Evolutionary conservation across 78 protist genomes (phyloP), one percentile per base, ranked within the genome.

Genomic region (Dictyostelium purpureum): DNA sequence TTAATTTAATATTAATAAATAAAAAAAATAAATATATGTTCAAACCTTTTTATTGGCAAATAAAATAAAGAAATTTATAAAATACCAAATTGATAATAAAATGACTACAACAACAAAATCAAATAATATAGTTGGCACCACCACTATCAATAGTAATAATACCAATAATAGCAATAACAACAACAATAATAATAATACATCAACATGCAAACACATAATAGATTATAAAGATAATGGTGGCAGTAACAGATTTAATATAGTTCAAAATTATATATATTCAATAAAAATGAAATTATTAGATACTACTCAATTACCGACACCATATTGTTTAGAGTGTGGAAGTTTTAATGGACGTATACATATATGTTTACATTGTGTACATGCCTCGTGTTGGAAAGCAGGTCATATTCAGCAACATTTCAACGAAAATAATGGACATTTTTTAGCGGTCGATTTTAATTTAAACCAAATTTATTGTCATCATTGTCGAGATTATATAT

Each of bases 401-500:
- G 24, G 42, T 18, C 81, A 70, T 26, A 79, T 70, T 33, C 31
- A 57, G 2, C 37, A 76, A 69, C 94, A 88, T 43, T 65, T 79
- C n/a, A 57, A 61, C 35, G 19, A 18, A 18, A 56, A 6, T 24
- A 56, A 56, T 52, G 40, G 19, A 9, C 79, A 40, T 9, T 79
- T 31, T 89, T 61, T 89, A 18, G 88, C 87, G 31, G 54, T 89
- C 19, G 88, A 71, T 54, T 43, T 61, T 21, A 61, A 7, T 33
- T 38, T n/a, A 26, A 63, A 74, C 33, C 90, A 80, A 38, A 69
- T 80, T 16, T 91, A 80, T 49, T 91, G 95, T 57, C 24, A 65
- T 52, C 28, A 54, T 26, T 91, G 95, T 70, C 24, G 33, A 28
- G 95, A 91, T 47, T 91, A 91, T 71, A 59, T 91, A 5, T 91